These are phyloP conservation scores for Aspergillus ustus DNA, from an alignment of 2,329 filamentous ascomycete species.

Conservation along the genomic window DNA sequence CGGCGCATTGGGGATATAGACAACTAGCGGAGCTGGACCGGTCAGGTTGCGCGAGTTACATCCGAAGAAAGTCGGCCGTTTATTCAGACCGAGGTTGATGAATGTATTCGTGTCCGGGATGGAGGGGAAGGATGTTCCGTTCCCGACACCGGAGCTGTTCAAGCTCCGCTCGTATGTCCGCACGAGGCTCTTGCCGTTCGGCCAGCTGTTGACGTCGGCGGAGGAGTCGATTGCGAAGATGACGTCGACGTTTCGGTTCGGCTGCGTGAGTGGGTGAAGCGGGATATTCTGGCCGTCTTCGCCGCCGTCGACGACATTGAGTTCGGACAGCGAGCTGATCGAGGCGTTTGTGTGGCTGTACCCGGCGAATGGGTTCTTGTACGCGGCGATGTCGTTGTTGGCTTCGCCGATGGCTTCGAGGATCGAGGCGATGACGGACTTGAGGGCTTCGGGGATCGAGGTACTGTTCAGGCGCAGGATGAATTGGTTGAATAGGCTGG, in stretches of 20 bases:
- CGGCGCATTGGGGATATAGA: slow-evolving; percentile 87
- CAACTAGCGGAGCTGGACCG: slow-evolving; percentile 65
- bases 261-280: slow-evolving; percentile 73
- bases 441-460: slow-evolving; percentile 55
- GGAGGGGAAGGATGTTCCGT: slow-evolving; percentile 70
- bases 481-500: slow-evolving; percentile 79
- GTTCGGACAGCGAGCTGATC: slow-evolving; percentile 34
- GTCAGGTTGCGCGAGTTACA: slow-evolving; percentile 69
- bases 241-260: slow-evolving; percentile 70
- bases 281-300: slow-evolving; percentile 78
- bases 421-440: slow-evolving; percentile 56
- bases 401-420: slow-evolving; percentile 60
- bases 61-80: slow-evolving; percentile 75
- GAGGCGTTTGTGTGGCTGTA: slow-evolving; percentile 55
- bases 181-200: slow-evolving; percentile 73
- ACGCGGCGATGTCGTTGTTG: slow-evolving; percentile 74
- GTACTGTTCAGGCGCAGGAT: slow-evolving; percentile 66
- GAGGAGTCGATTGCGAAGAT: slow-evolving; percentile 78
- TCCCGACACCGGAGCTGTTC: slow-evolving; percentile 57
- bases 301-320: slow-evolving; percentile 76
- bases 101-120: slow-evolving; percentile 76
- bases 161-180: slow-evolving; percentile 71
- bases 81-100: slow-evolving; percentile 74
- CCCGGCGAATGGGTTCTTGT: slow-evolving; percentile 72
- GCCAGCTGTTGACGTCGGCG: slow-evolving; percentile 72